Percentiles rank a stretch among this genome's conserved stretches.
phyloP scores from a whole-genome alignment of 1,139 yeast genomes.

The Taphrina flavorubra region DNA sequence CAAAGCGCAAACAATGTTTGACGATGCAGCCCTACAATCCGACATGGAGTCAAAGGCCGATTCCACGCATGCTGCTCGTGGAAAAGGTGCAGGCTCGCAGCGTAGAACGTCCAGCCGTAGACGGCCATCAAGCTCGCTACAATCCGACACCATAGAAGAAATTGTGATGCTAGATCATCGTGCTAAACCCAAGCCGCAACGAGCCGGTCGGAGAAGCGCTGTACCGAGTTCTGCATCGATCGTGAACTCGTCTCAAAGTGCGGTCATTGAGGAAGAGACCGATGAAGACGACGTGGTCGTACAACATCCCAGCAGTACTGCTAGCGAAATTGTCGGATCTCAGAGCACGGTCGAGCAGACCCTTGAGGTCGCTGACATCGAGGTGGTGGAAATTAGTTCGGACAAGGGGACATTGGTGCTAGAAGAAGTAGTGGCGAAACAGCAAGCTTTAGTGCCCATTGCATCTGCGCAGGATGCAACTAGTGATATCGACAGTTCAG shows the following conservation, averaged over 20 bases:
- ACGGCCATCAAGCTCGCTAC: neutral
- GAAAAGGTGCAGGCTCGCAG: neutral
- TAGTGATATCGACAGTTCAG: neutral
- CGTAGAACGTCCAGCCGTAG: slow-evolving; percentile 18
- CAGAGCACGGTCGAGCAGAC: neutral
- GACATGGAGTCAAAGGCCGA: neutral
- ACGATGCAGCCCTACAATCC: neutral
- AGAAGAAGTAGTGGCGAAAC: neutral
- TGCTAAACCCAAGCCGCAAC: slow-evolving; percentile 11
- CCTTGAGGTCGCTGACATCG: neutral
- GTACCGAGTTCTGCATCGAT: neutral
- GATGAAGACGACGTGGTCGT: slow-evolving; percentile 4
- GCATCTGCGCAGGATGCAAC: neutral
- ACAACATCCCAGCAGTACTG: neutral
- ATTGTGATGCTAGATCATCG: slow-evolving; percentile 20
- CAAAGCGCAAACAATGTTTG: neutral
- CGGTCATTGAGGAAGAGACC: slow-evolving; percentile 1
- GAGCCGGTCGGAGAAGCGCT: neutral
- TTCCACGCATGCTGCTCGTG: neutral
- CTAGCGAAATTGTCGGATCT: neutral
- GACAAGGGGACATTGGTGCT: neutral
- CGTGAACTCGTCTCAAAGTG: neutral
- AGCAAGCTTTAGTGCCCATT: neutral
- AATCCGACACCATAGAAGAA: slow-evolving; percentile 3
- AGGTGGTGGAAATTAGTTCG: neutral